Percentiles rank a stretch among this genome's conserved stretches.
Evolutionary conservation across 2,329 filamentous ascomycete species (phyloP).

Genomic region (Colletotrichum sp.): DNA sequence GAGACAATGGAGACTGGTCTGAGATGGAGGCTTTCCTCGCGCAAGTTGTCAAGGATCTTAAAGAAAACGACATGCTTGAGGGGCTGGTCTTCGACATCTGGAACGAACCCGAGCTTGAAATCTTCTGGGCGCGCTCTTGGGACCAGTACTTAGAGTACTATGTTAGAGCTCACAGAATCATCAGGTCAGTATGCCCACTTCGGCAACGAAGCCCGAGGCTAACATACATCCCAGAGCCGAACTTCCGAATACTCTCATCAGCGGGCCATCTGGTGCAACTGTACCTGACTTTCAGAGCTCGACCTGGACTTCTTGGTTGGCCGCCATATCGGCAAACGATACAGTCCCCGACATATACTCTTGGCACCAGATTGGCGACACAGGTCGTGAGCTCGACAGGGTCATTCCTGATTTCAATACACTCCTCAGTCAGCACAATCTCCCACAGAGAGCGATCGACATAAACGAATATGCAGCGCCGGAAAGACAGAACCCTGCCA

Average conservation of each 20-base stretch:
- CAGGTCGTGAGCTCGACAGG: background rate
- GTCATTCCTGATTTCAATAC: background rate
- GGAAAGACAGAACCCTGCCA: background rate
- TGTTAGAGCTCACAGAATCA: background rate
- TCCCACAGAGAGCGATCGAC: background rate
- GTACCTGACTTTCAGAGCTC: background rate
- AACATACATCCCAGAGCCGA: accelerated
- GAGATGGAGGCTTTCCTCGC: background rate
- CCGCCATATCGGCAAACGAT: background rate
- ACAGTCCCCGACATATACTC: accelerated
- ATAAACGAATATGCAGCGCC: background rate
- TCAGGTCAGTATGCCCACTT: background rate
- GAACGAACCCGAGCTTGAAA: background rate
- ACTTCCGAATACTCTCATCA: background rate
- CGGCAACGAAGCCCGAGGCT: accelerated
- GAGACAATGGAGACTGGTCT: background rate
- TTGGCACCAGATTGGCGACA: background rate
- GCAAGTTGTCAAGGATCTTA: background rate
- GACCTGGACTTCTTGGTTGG: background rate
- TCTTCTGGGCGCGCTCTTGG: background rate
- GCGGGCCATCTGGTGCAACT: background rate
- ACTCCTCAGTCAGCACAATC: background rate
- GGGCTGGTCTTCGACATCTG: background rate
- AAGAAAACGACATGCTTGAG: background rate
- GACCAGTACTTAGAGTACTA: background rate